Evolutionary conservation across 1,139 yeast genomes (phyloP), one percentile per base, ranked within the genome.

Genomic region (Lipomyces yarrowii): DNA sequence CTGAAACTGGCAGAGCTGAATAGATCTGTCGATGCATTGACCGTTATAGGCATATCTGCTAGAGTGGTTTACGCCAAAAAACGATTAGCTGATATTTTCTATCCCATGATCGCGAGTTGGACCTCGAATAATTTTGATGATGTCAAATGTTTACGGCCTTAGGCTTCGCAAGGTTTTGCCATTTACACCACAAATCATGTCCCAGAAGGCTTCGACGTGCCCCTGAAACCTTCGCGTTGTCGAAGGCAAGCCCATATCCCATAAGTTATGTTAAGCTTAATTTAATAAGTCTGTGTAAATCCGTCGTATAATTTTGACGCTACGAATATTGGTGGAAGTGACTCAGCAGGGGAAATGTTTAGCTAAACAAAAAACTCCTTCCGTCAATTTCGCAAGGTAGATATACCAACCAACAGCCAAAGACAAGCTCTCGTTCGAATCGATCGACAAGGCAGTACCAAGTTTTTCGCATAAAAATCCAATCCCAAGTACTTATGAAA

Each of bases 1-100:
- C 57, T 56, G 48, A 62, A 56, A 3, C 64, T 63, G n/a, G 68
- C 56, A 3, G 64, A 57, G 52, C 66, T 62, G 48, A 62, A 60
- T 46, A 65, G 46, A 33, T 62, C 65, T 18, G 56, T 51, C 10
- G 68, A 63, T 48, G 59, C 57, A 39, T 64, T 60, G 39, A 65
- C 60, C 23, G 67, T 63, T 23, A 39, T 26, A 54, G 68, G 59
- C 68, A 65, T 65, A 23, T 21, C 60, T 51, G n/a, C 7, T 32
- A 13, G 15, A 32, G 57, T 42, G 23, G 48, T 18, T n/a, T 42
- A 42, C 18, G 42, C 13, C 6, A 37, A 15, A 37, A 15, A 10
- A 15, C 42, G 42, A 37, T 37, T 13, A 10, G 13, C 42, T 37
- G 15, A 37, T 37, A 37, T 37, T 15, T 35, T 13, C n/a, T 13